Evolutionary conservation across 2,329 filamentous ascomycete species (phyloP), one percentile per base, ranked within the genome.

Genomic region (Pestalotiopsis sp.): DNA sequence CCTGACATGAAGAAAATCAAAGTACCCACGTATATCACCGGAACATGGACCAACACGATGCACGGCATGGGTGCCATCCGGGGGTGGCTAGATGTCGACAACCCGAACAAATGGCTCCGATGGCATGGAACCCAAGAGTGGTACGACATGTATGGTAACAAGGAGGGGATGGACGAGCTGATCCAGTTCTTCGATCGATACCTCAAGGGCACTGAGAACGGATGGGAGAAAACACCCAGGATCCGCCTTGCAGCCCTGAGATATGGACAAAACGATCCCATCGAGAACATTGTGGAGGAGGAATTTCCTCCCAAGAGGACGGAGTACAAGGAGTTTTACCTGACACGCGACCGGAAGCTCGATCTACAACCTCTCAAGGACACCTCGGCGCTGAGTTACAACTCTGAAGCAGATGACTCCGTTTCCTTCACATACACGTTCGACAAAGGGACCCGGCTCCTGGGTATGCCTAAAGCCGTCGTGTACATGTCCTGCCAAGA

Each of bases 121-220:
- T 79, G 75, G 73, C 74, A 76, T 60, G 74, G 74, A 4, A 76
- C 73, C 3, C 82, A 84, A 67, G 82, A 84, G 67, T 84, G 82
- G 83, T 80, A 79, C 65, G 82, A 84, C 61, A 72, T 84, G 2
- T 84, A 79, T 68, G 75, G 74, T 56, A 73, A 75, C 17, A 71
- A 72, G 2, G 73, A 79, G 31, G 75, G 63, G 13, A 67, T 76
- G 2, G 71, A 77, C 4, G 82, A 84, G 58, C 75, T 84, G 3
- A 69, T 75, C 11, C 69, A 71, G 3, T 85, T 82, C 75, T 85
- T 85, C 68, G 83, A 85, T 63, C 73, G 72, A 2, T 86, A 81
- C 67, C 74, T 84, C 17, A 82, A 81, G 52, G 80, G 75, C 0
- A 73, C 76, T 0, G 68, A 81, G 1, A 86, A 85, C 68, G 80